A percentile compares a stretch with the other conserved stretches of the same genome.
These are phyloP conservation scores for Excoecaria agallocha DNA, from an alignment of 345 rosid species.

Conservation along the genomic window DNA sequence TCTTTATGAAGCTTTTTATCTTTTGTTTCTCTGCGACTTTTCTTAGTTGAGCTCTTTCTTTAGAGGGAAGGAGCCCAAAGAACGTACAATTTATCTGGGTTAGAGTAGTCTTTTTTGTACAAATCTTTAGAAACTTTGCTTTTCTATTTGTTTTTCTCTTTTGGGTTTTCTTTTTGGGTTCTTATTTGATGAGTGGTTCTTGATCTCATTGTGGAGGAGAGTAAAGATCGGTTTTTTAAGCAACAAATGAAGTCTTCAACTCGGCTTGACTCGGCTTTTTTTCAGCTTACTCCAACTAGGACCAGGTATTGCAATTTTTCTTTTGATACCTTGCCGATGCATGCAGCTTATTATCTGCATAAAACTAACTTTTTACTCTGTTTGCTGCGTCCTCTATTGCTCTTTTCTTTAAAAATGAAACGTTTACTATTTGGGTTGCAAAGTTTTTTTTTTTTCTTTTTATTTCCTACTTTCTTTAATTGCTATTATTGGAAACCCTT, in stretches of 20 bases:
- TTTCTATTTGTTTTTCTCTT: not conserved
- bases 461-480: not conserved
- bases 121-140: not conserved
- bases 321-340: not conserved
- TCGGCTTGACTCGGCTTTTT: constrained; percentile 77
- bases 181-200: not conserved
- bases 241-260: constrained; percentile 71
- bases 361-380: not conserved
- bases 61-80: not conserved
- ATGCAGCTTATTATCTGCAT: not conserved
- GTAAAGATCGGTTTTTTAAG: constrained; percentile 28
- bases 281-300: constrained; percentile 98
- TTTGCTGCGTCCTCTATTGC: not conserved
- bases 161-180: not conserved
- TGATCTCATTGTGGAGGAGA: constrained; percentile 8
- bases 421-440: not conserved
- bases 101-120: not conserved
- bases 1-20: not conserved
- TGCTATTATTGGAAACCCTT: not conserved
- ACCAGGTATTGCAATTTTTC: constrained; percentile 53
- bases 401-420: not conserved
- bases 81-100: not conserved
- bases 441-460: not conserved
- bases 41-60: not conserved
- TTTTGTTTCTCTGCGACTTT: constrained; percentile 4